Conservation (phyloP, 2,329 filamentous ascomycete genomes). For the Ceratocystis lukuohia region DNA sequence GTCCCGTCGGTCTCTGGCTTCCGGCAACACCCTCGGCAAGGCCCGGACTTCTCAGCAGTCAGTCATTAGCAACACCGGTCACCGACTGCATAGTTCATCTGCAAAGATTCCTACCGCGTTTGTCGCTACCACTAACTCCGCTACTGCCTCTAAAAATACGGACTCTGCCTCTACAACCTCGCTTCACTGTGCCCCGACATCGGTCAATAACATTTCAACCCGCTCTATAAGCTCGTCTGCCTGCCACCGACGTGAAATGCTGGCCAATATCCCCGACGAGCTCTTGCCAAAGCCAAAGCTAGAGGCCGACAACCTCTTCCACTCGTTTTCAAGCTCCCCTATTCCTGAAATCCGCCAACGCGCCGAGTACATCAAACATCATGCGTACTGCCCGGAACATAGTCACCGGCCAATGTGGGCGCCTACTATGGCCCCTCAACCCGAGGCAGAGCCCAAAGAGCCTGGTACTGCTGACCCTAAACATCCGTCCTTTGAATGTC, state of each 20-base stretch:
- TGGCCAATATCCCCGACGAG: constrained; percentile 21
- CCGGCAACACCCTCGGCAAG: background rate
- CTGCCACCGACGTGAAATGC: constrained; percentile 10
- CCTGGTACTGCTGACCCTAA: constrained; percentile 44
- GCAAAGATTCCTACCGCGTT: background rate
- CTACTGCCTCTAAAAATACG: background rate
- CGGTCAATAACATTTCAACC: background rate
- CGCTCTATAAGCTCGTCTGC: constrained; percentile 14
- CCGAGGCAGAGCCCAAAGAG: constrained; percentile 46
- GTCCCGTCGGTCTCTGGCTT: background rate
- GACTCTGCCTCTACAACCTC: background rate
- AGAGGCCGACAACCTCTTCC: constrained; percentile 72
- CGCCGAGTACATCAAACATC: constrained; percentile 81
- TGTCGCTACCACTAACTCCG: background rate
- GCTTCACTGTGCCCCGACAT: background rate
- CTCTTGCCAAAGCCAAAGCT: constrained; percentile 31
- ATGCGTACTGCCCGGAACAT: constrained; percentile 87
- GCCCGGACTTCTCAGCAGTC: background rate
- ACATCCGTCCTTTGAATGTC: constrained; percentile 87
- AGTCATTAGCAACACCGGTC: background rate
- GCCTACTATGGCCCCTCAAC: constrained; percentile 49
- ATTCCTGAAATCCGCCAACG: constrained; percentile 75
- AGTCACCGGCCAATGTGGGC: constrained; percentile 65
- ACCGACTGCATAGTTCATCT: constrained; percentile 14
- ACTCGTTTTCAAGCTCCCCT: constrained; percentile 79